Conservation (phyloP, 257 asterid genomes). For the Solanum ahanhuiri region DNA sequence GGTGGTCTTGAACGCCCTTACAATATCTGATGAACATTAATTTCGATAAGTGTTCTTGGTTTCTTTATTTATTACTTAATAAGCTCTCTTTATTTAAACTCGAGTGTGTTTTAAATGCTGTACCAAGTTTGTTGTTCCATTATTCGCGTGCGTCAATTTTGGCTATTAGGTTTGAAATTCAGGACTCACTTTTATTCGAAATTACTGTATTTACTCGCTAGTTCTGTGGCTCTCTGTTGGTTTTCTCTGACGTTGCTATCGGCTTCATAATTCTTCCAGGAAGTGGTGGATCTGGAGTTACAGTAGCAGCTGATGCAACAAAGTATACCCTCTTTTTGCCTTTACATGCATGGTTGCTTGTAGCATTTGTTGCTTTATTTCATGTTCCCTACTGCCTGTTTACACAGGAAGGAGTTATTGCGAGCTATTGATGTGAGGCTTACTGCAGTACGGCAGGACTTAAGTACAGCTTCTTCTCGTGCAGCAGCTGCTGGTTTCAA, state of each 20-base stretch:
- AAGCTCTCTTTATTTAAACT: background rate
- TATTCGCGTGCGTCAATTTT: background rate
- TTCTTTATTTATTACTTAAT: background rate
- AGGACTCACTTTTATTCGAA: background rate
- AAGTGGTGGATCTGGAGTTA: constrained; percentile 47
- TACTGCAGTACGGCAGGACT: constrained; percentile 68
- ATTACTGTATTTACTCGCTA: background rate
- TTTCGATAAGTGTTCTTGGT: background rate
- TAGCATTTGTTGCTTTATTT: background rate
- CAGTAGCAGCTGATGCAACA: constrained; percentile 66
- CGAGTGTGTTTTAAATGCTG: background rate
- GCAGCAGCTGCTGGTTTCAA: constrained; percentile 83
- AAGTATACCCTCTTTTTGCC: constrained; percentile 31
- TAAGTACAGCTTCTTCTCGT: constrained; percentile 54
- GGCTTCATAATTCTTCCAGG: constrained; percentile 34
- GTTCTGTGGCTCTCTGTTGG: background rate
- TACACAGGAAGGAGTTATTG: constrained; percentile 69
- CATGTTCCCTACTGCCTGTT: constrained; percentile 1
- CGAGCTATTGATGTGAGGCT: constrained; percentile 91
- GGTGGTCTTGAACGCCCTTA: background rate
- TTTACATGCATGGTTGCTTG: background rate
- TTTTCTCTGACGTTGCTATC: constrained; percentile 5
- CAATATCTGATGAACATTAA: background rate
- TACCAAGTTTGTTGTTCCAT: background rate
- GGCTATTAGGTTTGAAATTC: background rate